Conservation (phyloP, 2,329 filamentous ascomycete genomes). For the Colletotrichum lindemuthianum region DNA sequence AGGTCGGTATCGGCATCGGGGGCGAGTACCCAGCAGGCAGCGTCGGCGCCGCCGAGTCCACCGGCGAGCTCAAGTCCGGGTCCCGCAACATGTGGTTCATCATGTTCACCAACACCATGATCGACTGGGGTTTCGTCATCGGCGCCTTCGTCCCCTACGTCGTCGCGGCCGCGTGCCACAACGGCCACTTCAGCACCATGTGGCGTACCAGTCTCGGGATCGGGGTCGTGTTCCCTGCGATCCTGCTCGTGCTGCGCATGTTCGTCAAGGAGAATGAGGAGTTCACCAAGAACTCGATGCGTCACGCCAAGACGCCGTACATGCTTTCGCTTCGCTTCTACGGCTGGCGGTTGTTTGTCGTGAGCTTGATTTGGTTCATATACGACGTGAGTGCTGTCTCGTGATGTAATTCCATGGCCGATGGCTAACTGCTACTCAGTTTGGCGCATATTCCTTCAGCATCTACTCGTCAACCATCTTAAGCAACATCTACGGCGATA, state of each 20-base stretch:
- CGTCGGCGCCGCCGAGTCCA: slow-evolving; percentile 85
- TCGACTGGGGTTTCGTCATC: slow-evolving; percentile 84
- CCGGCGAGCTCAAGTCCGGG: slow-evolving; percentile 81
- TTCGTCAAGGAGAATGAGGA: slow-evolving; percentile 83
- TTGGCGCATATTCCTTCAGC: slow-evolving; percentile 84
- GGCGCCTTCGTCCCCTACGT: slow-evolving; percentile 60
- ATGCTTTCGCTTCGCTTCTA: slow-evolving; percentile 71
- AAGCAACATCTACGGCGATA: slow-evolving; percentile 67
- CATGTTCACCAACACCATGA: slow-evolving; percentile 88
- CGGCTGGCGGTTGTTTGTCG: slow-evolving; percentile 75
- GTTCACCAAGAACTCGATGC: slow-evolving; percentile 77
- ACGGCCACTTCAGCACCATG: slow-evolving; percentile 74
- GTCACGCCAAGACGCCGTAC: slow-evolving; percentile 66
- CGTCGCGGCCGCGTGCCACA: slow-evolving; percentile 65
- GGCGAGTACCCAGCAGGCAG: slow-evolving; percentile 84
- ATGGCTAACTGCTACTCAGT: slow-evolving; percentile 51
- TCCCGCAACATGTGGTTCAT: slow-evolving; percentile 92
- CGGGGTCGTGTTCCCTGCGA: slow-evolving; percentile 79
- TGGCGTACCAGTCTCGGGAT: slow-evolving; percentile 87
- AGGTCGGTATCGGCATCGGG: slow-evolving; percentile 37
- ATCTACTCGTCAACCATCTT: slow-evolving; percentile 86
- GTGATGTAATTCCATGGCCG: not conserved
- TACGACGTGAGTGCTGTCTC: slow-evolving; percentile 67
- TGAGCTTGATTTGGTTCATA: slow-evolving; percentile 85
- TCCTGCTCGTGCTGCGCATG: slow-evolving; percentile 76